These are phyloP conservation scores for Kandelia obovata DNA, from an alignment of 345 rosid genomes.

Conservation along the genomic window DNA sequence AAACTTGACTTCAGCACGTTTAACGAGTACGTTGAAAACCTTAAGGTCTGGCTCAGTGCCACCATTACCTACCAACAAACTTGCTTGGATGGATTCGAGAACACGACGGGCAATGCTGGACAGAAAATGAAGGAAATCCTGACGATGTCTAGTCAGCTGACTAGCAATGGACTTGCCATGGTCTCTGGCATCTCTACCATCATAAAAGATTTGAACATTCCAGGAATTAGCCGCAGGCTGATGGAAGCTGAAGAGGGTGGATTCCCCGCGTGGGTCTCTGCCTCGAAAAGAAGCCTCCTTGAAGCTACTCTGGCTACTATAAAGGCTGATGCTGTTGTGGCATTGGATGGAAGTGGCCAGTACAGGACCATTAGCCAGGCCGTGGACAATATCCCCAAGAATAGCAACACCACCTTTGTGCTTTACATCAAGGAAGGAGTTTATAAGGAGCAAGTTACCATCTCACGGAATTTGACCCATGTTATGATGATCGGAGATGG, in stretches of 20 bases:
- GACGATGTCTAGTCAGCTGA: slow-evolving; percentile 42
- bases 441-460: slow-evolving; percentile 51
- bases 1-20: slow-evolving; percentile 30
- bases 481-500: slow-evolving; percentile 77
- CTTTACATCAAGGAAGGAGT: slow-evolving; percentile 65
- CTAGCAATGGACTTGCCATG: slow-evolving; percentile 76
- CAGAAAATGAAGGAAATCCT: slow-evolving; percentile 45
- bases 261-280: slow-evolving; percentile 48
- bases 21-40: slow-evolving; percentile 40
- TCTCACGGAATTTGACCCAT: slow-evolving; percentile 30
- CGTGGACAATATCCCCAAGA: slow-evolving; percentile 36
- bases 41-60: slow-evolving; percentile 72
- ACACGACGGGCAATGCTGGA: slow-evolving; percentile 41
- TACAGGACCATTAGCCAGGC: slow-evolving; percentile 55
- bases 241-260: slow-evolving; percentile 13
- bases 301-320: slow-evolving; percentile 17
- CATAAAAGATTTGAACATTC: slow-evolving; percentile 24
- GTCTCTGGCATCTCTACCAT: slow-evolving; percentile 38
- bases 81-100: slow-evolving; percentile 61
- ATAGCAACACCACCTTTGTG: slow-evolving; percentile 36
- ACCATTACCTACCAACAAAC: slow-evolving; percentile 70
- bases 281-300: slow-evolving; percentile 36
- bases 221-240: slow-evolving; percentile 14
- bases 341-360: slow-evolving; percentile 71
- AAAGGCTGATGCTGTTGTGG: slow-evolving; percentile 52